These are phyloP conservation scores for Euphorbia pulcherrima DNA, from an alignment of 345 rosid species.

Conservation along the genomic window DNA sequence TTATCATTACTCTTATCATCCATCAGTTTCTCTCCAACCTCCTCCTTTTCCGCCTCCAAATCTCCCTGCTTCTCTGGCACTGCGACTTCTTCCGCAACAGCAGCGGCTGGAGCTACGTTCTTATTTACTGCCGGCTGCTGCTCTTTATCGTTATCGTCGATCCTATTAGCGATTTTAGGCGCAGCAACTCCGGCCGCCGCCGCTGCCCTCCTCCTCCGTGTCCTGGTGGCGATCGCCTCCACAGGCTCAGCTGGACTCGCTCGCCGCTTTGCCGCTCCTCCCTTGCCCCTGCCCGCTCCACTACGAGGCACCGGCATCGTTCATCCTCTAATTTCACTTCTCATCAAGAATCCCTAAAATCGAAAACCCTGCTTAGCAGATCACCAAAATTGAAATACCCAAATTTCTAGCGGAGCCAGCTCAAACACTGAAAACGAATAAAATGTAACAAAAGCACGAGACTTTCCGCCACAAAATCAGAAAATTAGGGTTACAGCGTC, in stretches of 20 bases:
- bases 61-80: slow-evolving; percentile 19
- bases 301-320: slow-evolving; percentile 92
- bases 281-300: slow-evolving; percentile 67
- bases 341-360: slow-evolving; percentile 13
- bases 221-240: slow-evolving; percentile 53
- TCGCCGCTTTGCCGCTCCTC: slow-evolving; percentile 26
- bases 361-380: background rate
- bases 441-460: slow-evolving; percentile 1
- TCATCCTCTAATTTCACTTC: slow-evolving; percentile 35
- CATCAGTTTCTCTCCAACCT: slow-evolving; percentile 35
- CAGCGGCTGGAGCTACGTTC: slow-evolving; percentile 27
- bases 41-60: slow-evolving; percentile 11
- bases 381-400: background rate
- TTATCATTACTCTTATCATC: slow-evolving; percentile 62
- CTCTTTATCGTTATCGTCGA: slow-evolving; percentile 10
- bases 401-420: background rate
- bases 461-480: background rate
- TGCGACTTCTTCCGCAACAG: slow-evolving; percentile 1
- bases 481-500: background rate
- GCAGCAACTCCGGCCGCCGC: slow-evolving; percentile 39
- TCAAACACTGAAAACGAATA: background rate
- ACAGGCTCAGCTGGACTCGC: slow-evolving; percentile 32
- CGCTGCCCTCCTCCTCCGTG: slow-evolving; percentile 42
- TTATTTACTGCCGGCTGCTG: slow-evolving; percentile 20
- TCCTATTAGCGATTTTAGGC: slow-evolving; percentile 11